These are phyloP conservation scores for Gynandropsis gynandra DNA, from an alignment of 345 rosid species.

Conservation along the genomic window DNA sequence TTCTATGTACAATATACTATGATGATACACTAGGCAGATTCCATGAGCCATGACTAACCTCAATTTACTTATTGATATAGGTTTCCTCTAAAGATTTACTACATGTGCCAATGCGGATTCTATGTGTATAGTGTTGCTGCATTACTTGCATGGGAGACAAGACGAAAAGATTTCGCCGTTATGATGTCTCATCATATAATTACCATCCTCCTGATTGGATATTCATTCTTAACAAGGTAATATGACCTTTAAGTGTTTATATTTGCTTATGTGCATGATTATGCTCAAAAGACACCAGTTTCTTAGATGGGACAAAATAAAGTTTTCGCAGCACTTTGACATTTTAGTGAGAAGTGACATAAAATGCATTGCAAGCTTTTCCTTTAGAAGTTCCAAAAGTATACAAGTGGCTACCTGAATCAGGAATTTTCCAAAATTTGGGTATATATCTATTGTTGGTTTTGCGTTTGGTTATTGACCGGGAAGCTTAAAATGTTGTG, in stretches of 20 bases:
- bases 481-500: slow-evolving; percentile 1
- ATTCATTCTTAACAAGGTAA: slow-evolving; percentile 77
- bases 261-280: slow-evolving; percentile 2
- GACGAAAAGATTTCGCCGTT: slow-evolving; percentile 90
- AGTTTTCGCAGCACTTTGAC: background rate
- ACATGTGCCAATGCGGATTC: slow-evolving; percentile 97
- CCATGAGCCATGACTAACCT: slow-evolving; percentile 6
- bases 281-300: slow-evolving; percentile 2
- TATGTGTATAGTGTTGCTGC: slow-evolving; percentile 77
- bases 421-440: background rate
- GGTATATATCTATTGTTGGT: background rate
- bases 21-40: background rate
- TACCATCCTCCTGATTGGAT: slow-evolving; percentile 66
- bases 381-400: too few species aligned
- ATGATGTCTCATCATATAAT: slow-evolving; percentile 99
- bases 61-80: slow-evolving; percentile 33
- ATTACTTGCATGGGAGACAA: slow-evolving; percentile 85
- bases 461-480: background rate
- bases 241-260: background rate
- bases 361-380: too few species aligned
- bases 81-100: slow-evolving; percentile 54
- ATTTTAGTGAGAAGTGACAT: background rate
- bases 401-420: too few species aligned
- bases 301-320: background rate
- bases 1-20: background rate